Base-by-base conservation (phyloP, 305 asterid species). In the Fraxinus platypoda region DNA sequence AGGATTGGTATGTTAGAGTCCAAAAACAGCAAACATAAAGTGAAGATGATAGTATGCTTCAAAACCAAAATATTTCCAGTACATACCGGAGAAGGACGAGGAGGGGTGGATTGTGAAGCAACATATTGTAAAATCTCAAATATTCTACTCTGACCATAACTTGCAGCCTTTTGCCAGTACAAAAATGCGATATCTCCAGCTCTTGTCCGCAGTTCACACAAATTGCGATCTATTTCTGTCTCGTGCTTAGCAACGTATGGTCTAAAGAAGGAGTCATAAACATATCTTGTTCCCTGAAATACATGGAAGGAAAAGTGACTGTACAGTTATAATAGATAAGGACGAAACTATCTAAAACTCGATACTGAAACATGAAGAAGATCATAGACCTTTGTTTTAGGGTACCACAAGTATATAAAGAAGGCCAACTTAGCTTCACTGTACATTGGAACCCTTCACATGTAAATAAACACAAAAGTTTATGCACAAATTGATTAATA, bases 361-460 rank as follows among this genome's bases (percentile, higher is more conserved):
- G 33, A 68, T 75, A 21, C 74, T n/a, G 21, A 46, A 43, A 25
- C 75, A 59, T 52, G 8, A 80, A 70, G 66, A 83, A 85, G 78
- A 84, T 79, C 17, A 72, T 80, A 82, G 76, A 94, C 99, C 98
- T 92, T 93, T 15, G 98, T 95, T 88, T 95, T 95, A 64, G 99
- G 99, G 87, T 80, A 94, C 99, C 99, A 94, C 89, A 95, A 84
- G 97, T 95, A 95, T 83, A 94, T 89, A 83, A 93, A 88, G 90
- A 95, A 94, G 80, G 97, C 99, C 95, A 95, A 82, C 88, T 95
- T 95, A 81, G 98, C 97, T 92, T 95, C 99, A 85, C 97, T 92
- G 81, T 95, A 94, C 97, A 95, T 92, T 25, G 99, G 99, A 86
- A 95, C 86, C 99, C 99, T 95, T 86, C 85, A 85, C 38, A 66